These are phyloP conservation scores for Plantago ovata DNA, from an alignment of 257 asterid species.

Conservation along the genomic window DNA sequence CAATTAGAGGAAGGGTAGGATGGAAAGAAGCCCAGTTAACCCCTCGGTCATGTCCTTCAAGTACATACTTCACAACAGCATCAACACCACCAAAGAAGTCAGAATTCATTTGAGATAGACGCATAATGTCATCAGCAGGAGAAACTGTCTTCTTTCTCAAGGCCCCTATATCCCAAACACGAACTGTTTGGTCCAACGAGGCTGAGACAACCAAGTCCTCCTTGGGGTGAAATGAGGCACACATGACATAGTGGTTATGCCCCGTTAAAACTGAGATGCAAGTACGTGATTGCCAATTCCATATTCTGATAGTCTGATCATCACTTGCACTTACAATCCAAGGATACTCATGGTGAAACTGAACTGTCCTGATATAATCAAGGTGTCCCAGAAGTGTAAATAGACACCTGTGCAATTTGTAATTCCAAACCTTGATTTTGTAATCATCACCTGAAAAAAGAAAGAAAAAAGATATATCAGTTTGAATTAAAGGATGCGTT, in stretches of 20 bases:
- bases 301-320: slow-evolving; percentile 95
- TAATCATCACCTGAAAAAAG: slow-evolving; percentile 68
- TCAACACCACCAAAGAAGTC: slow-evolving; percentile 98
- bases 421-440: too few species aligned
- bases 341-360: slow-evolving; percentile 95
- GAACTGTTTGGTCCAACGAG: slow-evolving; percentile 94
- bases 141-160: slow-evolving; percentile 88
- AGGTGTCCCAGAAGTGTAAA: slow-evolving; percentile 98
- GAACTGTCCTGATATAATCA: slow-evolving; percentile 93
- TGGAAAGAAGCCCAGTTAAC: slow-evolving; percentile 99
- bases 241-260: slow-evolving; percentile 98
- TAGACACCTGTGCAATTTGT: slow-evolving; percentile 86
- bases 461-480: too few species aligned
- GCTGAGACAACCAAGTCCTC: slow-evolving; percentile 98
- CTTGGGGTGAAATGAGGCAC: slow-evolving; percentile 94
- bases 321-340: slow-evolving; percentile 99
- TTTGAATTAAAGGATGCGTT: background rate
- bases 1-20: too few species aligned
- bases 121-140: slow-evolving; percentile 88
- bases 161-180: slow-evolving; percentile 98
- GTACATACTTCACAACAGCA: slow-evolving; percentile 96
- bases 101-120: slow-evolving; percentile 84
- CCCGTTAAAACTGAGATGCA: slow-evolving; percentile 94
- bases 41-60: slow-evolving; percentile 98
- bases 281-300: slow-evolving; percentile 99